These are phyloP conservation scores for Torulaspora pretoriensis DNA, from an alignment of 1,139 yeast genomes.

Conservation along the genomic window DNA sequence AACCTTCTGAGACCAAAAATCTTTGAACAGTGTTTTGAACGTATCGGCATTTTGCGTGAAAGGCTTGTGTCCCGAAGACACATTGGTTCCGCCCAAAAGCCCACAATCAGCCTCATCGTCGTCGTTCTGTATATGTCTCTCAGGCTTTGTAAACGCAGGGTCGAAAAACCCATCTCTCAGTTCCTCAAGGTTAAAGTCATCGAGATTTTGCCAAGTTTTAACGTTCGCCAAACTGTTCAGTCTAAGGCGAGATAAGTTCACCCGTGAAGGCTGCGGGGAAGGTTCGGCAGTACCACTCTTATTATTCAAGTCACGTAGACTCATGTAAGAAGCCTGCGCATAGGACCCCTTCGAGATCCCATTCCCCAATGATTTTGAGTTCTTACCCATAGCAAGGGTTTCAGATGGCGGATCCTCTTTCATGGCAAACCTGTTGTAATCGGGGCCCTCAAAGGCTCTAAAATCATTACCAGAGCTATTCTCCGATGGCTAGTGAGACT, in stretches of 20 bases:
- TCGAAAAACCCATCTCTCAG: constrained; percentile 48
- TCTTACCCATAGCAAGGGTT: not conserved
- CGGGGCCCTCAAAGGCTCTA: not conserved
- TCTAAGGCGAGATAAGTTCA: constrained; percentile 37
- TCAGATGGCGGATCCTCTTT: not conserved
- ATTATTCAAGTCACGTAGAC: constrained; percentile 18
- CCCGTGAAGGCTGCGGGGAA: constrained; percentile 26
- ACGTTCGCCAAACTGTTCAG: constrained; percentile 32
- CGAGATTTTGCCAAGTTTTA: constrained; percentile 31
- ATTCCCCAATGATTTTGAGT: constrained; percentile 1
- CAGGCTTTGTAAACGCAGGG: constrained; percentile 41
- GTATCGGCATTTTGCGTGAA: constrained; percentile 2
- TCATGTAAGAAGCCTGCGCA: constrained; percentile 24
- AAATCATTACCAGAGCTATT: not conserved
- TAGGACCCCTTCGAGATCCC: constrained; percentile 30
- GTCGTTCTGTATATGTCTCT: constrained; percentile 15
- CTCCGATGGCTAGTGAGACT: too few relatives aligned
- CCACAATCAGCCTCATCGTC: constrained; percentile 15
- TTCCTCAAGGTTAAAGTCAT: constrained; percentile 42
- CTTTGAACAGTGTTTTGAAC: constrained; percentile 3
- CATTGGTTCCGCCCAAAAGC: not conserved
- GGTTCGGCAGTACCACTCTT: constrained; percentile 5
- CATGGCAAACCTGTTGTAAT: not conserved
- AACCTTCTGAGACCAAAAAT: constrained; percentile 8
- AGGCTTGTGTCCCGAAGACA: not conserved